phyloP scores from a whole-genome alignment of 805 yeast species.

The Dipodascus geniculatus region DNA sequence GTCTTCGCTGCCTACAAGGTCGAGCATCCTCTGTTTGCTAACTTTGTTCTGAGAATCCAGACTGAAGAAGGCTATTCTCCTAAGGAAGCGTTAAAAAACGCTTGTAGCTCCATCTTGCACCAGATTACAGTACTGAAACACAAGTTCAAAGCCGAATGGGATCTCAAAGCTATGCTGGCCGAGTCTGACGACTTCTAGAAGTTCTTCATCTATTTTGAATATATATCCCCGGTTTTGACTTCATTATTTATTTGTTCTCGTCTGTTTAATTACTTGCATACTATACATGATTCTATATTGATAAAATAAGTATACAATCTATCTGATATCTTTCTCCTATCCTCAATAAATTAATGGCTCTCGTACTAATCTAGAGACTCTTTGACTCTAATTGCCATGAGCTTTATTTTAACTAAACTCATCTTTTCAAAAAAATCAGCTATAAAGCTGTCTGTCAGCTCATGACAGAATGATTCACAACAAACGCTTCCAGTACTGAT shows the following conservation, averaged over 20 bases:
- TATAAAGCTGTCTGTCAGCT: neutral
- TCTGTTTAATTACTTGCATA: neutral
- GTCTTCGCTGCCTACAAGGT: constrained; percentile 94
- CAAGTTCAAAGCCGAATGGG: constrained; percentile 87
- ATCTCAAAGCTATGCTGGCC: constrained; percentile 51
- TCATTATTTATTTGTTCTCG: neutral
- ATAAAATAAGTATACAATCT: neutral
- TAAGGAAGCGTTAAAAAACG: constrained; percentile 77
- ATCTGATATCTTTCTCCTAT: too few relatives aligned
- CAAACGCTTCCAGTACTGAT: constrained; percentile 8
- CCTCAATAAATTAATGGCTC: too few relatives aligned
- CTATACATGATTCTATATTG: neutral
- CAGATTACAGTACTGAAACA: constrained; percentile 65
- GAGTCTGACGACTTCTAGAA: constrained; percentile 21
- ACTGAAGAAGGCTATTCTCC: constrained; percentile 94
- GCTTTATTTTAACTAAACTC: neutral
- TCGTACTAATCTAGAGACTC: neutral
- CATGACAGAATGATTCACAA: neutral
- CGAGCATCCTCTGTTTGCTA: constrained; percentile 95
- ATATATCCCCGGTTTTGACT: neutral
- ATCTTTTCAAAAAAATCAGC: neutral
- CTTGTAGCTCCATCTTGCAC: constrained; percentile 72
- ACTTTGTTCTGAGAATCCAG: constrained; percentile 86
- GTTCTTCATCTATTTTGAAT: too few relatives aligned
- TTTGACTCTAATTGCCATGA: neutral